Evolutionary conservation across 345 rosid species (phyloP).

Genomic region (Eucalyptus cloeziana): DNA sequence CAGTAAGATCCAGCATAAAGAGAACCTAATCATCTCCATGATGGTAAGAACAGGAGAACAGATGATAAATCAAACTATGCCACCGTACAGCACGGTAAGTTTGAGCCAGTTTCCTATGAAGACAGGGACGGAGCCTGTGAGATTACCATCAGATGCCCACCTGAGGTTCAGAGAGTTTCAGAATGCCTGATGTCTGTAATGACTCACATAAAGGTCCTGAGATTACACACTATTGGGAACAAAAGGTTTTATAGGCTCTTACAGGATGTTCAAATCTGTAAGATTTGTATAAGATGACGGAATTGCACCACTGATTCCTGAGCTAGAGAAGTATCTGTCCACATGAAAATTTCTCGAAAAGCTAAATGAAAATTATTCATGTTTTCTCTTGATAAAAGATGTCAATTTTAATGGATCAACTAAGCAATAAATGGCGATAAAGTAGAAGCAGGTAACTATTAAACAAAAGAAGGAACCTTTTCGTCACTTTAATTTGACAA

Average conservation of each 20-base stretch:
- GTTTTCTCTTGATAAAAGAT: background rate
- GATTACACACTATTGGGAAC: background rate
- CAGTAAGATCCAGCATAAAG: background rate
- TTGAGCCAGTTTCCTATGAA: conserved; percentile 66
- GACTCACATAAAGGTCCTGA: background rate
- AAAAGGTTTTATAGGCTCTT: background rate
- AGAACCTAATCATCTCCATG: background rate
- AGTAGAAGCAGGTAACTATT: background rate
- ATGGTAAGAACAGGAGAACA: background rate
- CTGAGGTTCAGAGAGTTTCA: conserved; percentile 12
- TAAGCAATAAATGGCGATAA: background rate
- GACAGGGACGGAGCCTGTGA: conserved; percentile 59
- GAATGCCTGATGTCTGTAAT: background rate
- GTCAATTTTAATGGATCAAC: background rate
- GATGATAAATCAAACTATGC: background rate
- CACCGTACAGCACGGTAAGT: conserved; percentile 31
- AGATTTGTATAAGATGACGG: background rate
- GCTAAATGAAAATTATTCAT: background rate
- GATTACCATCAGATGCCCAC: conserved; percentile 44
- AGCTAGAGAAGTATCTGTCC: background rate
- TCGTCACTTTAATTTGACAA: background rate
- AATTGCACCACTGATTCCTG: background rate
- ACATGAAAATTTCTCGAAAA: background rate
- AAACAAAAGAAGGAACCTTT: background rate
- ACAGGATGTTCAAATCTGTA: background rate